A percentile compares a stretch with the other conserved stretches of the same genome.
Evolutionary conservation across 768 basidiomycete genomes (phyloP).

Genomic region (Leccinum boreale): DNA sequence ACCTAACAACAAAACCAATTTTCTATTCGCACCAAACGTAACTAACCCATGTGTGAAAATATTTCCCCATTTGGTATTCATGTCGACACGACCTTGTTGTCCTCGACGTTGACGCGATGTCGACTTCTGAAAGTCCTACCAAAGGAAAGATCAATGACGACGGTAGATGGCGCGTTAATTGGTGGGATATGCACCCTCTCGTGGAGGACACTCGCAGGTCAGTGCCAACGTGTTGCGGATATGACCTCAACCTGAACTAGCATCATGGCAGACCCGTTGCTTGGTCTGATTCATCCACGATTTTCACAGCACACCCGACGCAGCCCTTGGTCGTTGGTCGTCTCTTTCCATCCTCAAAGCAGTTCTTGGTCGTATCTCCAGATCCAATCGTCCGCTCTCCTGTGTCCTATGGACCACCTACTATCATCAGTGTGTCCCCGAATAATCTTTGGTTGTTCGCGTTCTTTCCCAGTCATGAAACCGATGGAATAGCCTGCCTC

Average conservation of each 20-base stretch:
- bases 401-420: conserved; percentile 56
- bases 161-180: conserved; percentile 56
- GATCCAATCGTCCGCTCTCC: conserved; percentile 44
- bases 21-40: neutral
- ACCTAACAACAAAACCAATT: conserved; percentile 5
- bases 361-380: conserved; percentile 58
- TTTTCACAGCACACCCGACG: conserved; percentile 65
- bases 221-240: conserved; percentile 4
- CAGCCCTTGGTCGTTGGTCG: conserved; percentile 59
- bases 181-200: conserved; percentile 73
- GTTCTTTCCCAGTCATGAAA: conserved; percentile 60
- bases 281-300: conserved; percentile 68
- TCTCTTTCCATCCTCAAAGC: conserved; percentile 67
- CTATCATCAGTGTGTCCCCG: conserved; percentile 57
- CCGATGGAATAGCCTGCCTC: conserved; percentile 59
- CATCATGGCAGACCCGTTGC: conserved; percentile 51
- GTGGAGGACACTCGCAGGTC: conserved; percentile 56
- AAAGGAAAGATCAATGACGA: conserved; percentile 56
- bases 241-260: neutral
- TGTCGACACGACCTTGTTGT: neutral
- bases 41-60: neutral
- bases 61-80: neutral
- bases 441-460: conserved; percentile 67
- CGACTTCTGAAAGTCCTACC: conserved; percentile 32
- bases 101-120: conserved; percentile 13